Percentiles rank a stretch among this genome's conserved stretches.
Conservation (phyloP, 2,329 filamentous ascomycete genomes). For the Ilyonectria sp. region DNA sequence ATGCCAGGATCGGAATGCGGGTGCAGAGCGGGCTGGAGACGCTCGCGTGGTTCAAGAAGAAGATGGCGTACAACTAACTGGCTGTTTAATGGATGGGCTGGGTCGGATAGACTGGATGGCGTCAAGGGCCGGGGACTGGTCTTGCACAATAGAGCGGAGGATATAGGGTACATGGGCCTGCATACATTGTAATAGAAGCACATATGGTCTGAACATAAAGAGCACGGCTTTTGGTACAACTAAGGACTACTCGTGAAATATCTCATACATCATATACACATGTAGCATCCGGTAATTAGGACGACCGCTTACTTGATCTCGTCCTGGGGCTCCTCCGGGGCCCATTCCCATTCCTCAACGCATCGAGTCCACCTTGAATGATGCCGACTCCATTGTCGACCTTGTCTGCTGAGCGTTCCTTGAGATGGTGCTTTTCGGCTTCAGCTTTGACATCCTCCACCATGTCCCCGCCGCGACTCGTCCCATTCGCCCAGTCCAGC, state of each 20-base stretch:
- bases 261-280: background rate
- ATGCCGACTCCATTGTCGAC: constrained; percentile 51
- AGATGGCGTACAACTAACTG: constrained; percentile 54
- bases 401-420: constrained; percentile 57
- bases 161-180: background rate
- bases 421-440: constrained; percentile 69
- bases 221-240: background rate
- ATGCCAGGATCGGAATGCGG: constrained; percentile 81
- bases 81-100: background rate
- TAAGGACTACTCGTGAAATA: background rate
- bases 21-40: constrained; percentile 79
- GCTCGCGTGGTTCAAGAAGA: constrained; percentile 67
- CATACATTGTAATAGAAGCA: constrained; percentile 12
- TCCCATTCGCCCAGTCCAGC: constrained; percentile 74
- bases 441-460: constrained; percentile 69
- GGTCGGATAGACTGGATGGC: constrained; percentile 16
- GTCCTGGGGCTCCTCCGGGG: constrained; percentile 47
- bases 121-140: constrained; percentile 13
- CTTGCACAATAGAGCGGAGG: constrained; percentile 34
- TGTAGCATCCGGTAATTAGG: constrained; percentile 7
- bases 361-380: constrained; percentile 53
- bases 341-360: constrained; percentile 47
- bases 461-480: constrained; percentile 65
- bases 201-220: constrained; percentile 7
- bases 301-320: constrained; percentile 41